Evolutionary conservation across 2,329 filamentous ascomycete genomes (phyloP).

Genomic region (Periconia digitata): DNA sequence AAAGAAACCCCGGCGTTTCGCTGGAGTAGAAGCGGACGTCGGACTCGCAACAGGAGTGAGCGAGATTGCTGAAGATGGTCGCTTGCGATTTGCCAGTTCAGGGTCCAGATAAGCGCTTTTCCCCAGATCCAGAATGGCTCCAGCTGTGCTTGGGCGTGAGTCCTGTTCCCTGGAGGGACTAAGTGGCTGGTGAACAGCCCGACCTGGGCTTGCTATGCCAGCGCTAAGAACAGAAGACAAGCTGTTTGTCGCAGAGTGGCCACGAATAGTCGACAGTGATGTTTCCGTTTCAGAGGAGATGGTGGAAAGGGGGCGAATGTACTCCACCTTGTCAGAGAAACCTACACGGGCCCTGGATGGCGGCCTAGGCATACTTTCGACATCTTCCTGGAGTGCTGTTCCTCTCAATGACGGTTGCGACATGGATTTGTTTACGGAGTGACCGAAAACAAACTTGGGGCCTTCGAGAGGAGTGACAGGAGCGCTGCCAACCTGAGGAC

Average conservation of each 20-base stretch:
- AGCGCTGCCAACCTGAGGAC: conserved; percentile 62
- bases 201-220: conserved; percentile 52
- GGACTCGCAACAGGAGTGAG: conserved; percentile 23
- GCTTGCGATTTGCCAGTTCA: conserved; percentile 30
- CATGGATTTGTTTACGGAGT: conserved; percentile 39
- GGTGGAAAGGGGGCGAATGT: conserved; percentile 79
- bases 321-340: conserved; percentile 82
- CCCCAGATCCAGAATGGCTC: conserved; percentile 63
- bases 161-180: conserved; percentile 47
- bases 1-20: conserved; percentile 43
- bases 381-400: conserved; percentile 30
- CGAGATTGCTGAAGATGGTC: conserved; percentile 41
- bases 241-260: conserved; percentile 76
- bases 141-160: conserved; percentile 67
- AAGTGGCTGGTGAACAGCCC: conserved; percentile 43
- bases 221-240: conserved; percentile 74
- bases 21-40: conserved; percentile 17
- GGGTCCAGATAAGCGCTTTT: conserved; percentile 26
- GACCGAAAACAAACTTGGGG: conserved; percentile 39
- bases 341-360: conserved; percentile 68
- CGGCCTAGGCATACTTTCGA: conserved; percentile 37
- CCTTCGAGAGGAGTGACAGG: conserved; percentile 62
- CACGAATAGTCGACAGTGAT: conserved; percentile 68
- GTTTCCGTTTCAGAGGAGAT: conserved; percentile 84
- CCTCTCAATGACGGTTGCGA: conserved; percentile 44